phyloP scores from a whole-genome alignment of 1,284 basidiomycete species.

The Tylopilus sp. region DNA sequence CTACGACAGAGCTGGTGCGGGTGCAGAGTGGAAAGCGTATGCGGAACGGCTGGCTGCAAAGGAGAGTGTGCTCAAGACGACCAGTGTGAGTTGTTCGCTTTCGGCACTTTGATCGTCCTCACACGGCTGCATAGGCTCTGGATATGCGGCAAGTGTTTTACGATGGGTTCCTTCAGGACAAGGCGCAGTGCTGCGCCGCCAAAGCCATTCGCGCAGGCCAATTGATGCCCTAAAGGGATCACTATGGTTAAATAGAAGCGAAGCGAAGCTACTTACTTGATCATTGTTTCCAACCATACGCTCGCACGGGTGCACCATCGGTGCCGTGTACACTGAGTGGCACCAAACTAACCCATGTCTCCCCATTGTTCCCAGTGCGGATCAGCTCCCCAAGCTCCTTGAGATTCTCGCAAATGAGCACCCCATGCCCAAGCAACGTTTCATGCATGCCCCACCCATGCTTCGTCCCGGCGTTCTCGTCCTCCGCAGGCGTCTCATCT shows the following conservation, averaged over 20 bases:
- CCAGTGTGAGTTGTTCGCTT: slow-evolving; percentile 40
- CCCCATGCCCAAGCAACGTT: slow-evolving; percentile 50
- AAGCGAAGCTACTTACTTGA: too few species aligned
- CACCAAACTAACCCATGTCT: slow-evolving; percentile 48
- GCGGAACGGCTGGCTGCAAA: slow-evolving; percentile 39
- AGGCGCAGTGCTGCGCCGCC: slow-evolving; percentile 57
- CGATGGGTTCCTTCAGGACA: slow-evolving; percentile 50
- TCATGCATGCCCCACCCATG: slow-evolving; percentile 46
- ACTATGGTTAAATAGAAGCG: too few species aligned
- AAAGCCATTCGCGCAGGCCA: slow-evolving; percentile 52
- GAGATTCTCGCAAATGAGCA: slow-evolving; percentile 66
- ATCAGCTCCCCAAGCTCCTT: slow-evolving; percentile 43
- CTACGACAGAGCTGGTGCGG: slow-evolving; percentile 43
- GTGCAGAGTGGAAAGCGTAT: slow-evolving; percentile 46
- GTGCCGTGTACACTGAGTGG: slow-evolving; percentile 52
- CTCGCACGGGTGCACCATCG: slow-evolving; percentile 66
- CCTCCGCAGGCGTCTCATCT: slow-evolving; percentile 48
- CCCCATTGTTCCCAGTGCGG: slow-evolving; percentile 7
- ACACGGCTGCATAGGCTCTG: slow-evolving; percentile 35
- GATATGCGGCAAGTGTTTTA: slow-evolving; percentile 50
- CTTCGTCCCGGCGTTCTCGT: slow-evolving; percentile 4
- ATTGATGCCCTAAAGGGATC: slow-evolving; percentile 37
- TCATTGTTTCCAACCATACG: slow-evolving; percentile 45
- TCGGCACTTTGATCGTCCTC: neutral
- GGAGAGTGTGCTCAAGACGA: slow-evolving; percentile 47